phyloP scores from a whole-genome alignment of 106 monocot species.

The Allium fistulosum region DNA sequence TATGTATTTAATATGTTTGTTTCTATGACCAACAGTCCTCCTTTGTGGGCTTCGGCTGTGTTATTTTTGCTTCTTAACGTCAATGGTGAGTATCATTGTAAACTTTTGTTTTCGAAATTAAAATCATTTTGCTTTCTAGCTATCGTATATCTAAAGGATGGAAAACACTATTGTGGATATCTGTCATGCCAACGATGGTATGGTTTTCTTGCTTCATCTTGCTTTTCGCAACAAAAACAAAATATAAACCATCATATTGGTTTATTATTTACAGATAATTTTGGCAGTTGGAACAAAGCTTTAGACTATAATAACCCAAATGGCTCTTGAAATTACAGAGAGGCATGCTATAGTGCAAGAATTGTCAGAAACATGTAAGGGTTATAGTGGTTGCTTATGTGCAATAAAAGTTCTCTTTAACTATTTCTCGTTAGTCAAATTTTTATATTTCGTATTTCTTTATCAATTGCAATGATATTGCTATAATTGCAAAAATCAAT shows the following conservation, averaged over 20 bases:
- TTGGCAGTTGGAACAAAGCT: slow-evolving; percentile 16
- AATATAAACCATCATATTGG: neutral
- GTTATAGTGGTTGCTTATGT: no score
- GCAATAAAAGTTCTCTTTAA: no score
- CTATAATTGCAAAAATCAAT: no score
- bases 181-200: slow-evolving; percentile 59
- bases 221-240: no score
- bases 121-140: no score
- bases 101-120: neutral
- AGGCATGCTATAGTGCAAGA: slow-evolving; percentile 14
- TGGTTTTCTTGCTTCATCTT: slow-evolving; percentile 4
- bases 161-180: slow-evolving; percentile 59
- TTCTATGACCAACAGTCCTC: slow-evolving; percentile 32
- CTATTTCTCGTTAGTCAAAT: no score
- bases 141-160: slow-evolving; percentile 28
- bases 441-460: no score
- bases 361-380: neutral
- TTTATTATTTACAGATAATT: neutral
- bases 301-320: slow-evolving; percentile 6
- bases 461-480: no score
- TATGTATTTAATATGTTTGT: neutral
- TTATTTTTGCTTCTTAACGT: slow-evolving; percentile 64
- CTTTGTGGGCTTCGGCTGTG: slow-evolving; percentile 63
- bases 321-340: slow-evolving; percentile 16
- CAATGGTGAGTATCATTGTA: slow-evolving; percentile 28